Conservation (phyloP, 208 protist genomes). For the Acanthamoeba rhysodes region DNA sequence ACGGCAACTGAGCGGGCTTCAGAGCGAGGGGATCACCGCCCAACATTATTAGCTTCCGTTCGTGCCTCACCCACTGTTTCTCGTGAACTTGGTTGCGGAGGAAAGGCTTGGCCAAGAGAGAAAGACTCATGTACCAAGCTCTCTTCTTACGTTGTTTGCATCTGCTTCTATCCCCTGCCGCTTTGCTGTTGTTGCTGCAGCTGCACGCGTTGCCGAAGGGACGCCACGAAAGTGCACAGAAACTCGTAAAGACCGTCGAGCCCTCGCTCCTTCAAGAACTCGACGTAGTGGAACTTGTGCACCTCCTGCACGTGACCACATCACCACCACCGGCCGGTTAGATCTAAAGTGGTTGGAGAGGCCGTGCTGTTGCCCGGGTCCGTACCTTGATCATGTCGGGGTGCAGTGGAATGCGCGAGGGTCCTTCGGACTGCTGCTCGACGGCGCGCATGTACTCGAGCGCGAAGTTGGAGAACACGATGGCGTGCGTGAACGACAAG, state of each 20-base stretch:
- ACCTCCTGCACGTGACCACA: not conserved
- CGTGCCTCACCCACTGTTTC: no score
- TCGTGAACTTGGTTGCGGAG: no score
- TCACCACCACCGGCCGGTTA: not conserved
- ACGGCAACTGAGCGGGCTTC: not conserved
- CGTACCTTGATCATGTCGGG: slow-evolving; percentile 57
- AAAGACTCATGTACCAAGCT: no score
- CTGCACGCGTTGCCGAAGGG: slow-evolving; percentile 7
- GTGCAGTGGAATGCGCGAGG: not conserved
- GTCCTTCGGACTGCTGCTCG: slow-evolving; percentile 5
- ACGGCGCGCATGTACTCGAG: slow-evolving; percentile 45
- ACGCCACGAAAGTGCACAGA: slow-evolving; percentile 44
- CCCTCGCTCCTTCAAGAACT: slow-evolving; percentile 29
- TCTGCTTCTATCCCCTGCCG: not conserved
- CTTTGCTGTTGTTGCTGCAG: not conserved
- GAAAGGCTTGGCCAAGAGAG: no score
- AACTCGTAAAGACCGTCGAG: slow-evolving; percentile 43
- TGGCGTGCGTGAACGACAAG: slow-evolving; percentile 46
- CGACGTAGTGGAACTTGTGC: slow-evolving; percentile 52
- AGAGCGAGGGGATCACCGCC: no score
- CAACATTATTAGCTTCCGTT: not conserved
- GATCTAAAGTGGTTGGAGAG: not conserved
- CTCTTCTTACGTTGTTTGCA: no score
- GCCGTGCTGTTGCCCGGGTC: no score
- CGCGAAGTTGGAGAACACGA: slow-evolving; percentile 37